Percentiles rank a stretch among this genome's conserved stretches.
Conservation (phyloP, 306 rosid species). For the Geum urbanum region DNA sequence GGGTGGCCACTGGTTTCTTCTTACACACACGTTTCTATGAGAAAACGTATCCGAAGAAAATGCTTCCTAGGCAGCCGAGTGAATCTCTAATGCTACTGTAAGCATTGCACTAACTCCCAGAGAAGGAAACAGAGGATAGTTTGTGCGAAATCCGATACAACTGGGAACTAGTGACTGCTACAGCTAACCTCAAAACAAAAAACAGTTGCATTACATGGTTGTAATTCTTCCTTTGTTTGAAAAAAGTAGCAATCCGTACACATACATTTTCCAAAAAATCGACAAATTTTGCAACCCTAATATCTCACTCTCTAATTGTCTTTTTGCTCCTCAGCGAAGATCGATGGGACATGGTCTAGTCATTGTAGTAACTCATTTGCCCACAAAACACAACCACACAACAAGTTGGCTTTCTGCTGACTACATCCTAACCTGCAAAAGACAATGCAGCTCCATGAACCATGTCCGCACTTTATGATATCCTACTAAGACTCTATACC, state of each 20-base stretch:
- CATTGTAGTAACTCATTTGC: not conserved
- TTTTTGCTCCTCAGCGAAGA: not conserved
- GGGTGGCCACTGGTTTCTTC: not conserved
- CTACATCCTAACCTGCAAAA: not conserved
- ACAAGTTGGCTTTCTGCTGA: not conserved
- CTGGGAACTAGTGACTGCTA: not conserved
- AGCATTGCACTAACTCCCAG: not conserved
- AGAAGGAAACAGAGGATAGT: not conserved
- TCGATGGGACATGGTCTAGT: not conserved
- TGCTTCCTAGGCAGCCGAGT: not conserved
- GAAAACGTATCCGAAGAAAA: not conserved
- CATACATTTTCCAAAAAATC: not conserved
- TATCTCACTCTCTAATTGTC: constrained; percentile 1
- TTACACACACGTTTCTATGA: not conserved
- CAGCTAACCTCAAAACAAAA: not conserved
- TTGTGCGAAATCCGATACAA: not conserved
- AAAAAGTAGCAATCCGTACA: not conserved
- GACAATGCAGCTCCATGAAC: not conserved
- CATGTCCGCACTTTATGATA: not conserved
- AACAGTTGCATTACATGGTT: not conserved
- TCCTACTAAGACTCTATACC: not conserved
- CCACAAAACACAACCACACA: not conserved
- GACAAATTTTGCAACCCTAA: not conserved
- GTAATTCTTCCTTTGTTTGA: not conserved
- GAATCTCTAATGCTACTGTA: constrained; percentile 6